phyloP scores from a whole-genome alignment of 2,329 filamentous ascomycete species.

The Polytolypa hystricis region DNA sequence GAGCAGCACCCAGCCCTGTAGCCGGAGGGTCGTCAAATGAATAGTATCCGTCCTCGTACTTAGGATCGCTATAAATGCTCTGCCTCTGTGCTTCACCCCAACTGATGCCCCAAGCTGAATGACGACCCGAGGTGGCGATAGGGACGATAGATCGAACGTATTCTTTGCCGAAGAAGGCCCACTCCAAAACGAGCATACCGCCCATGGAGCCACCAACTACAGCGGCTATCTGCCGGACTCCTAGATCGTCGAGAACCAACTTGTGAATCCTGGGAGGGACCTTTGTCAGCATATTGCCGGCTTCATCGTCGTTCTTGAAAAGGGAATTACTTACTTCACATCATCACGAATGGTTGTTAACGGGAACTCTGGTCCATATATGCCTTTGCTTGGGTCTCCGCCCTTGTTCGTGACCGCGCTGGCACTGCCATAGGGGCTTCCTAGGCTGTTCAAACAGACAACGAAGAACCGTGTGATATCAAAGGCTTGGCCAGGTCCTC shows the following conservation, averaged over 20 bases:
- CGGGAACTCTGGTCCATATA: constrained; percentile 92
- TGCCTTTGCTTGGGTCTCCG: constrained; percentile 59
- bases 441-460: constrained; percentile 44
- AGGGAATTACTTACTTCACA: constrained; percentile 57
- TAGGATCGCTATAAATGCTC: constrained; percentile 90
- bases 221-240: constrained; percentile 42
- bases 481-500: constrained; percentile 42
- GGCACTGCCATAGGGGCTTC: constrained; percentile 45
- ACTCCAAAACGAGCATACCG: constrained; percentile 47
- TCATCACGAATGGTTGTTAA: constrained; percentile 92
- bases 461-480: constrained; percentile 44
- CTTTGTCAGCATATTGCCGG: too few relatives aligned
- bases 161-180: constrained; percentile 59
- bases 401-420: constrained; percentile 65
- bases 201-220: constrained; percentile 50
- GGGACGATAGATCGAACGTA: constrained; percentile 45
- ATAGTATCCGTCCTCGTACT: constrained; percentile 97
- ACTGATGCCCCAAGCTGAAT: constrained; percentile 49
- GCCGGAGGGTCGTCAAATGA: constrained; percentile 73
- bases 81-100: constrained; percentile 49
- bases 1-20: constrained; percentile 80
- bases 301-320: too few relatives aligned
- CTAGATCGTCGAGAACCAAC: constrained; percentile 42
- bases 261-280: constrained; percentile 40
- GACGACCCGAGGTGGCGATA: constrained; percentile 45